Evolutionary conservation across 2,329 filamentous ascomycete genomes (phyloP).

Genomic region (Paecilomyces dactylethromorphus): DNA sequence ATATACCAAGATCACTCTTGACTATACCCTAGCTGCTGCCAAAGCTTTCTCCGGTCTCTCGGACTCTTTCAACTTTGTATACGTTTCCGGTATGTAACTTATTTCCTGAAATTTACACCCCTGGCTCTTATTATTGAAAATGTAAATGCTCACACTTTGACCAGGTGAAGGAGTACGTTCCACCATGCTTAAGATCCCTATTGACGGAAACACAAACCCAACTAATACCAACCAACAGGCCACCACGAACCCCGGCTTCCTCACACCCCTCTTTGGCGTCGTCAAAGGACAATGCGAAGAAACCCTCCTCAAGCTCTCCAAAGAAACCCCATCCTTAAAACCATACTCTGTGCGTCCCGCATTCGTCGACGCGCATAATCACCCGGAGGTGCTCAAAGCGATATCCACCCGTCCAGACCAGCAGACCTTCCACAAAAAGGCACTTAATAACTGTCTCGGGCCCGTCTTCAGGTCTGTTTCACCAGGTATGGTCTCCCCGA

Average conservation of each 20-base stretch:
- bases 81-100: constrained; percentile 57
- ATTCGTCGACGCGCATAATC: background rate
- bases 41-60: constrained; percentile 50
- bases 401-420: background rate
- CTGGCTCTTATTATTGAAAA: background rate
- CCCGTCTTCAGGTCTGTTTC: background rate
- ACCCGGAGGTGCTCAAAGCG: background rate
- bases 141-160: background rate
- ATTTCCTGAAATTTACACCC: too few relatives aligned
- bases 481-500: background rate
- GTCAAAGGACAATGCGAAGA: background rate
- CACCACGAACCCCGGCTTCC: background rate
- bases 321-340: background rate
- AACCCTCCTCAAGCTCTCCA: background rate
- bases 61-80: constrained; percentile 61
- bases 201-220: background rate
- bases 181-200: background rate
- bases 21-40: constrained; percentile 59
- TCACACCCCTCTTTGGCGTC: background rate
- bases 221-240: background rate
- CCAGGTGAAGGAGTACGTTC: background rate
- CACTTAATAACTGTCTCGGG: background rate
- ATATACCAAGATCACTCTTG: constrained; percentile 62
- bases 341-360: background rate
- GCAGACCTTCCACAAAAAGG: background rate